Evolutionary conservation across 495 filamentous ascomycete genomes (phyloP).

Genomic region (Penicillium malachiteum): DNA sequence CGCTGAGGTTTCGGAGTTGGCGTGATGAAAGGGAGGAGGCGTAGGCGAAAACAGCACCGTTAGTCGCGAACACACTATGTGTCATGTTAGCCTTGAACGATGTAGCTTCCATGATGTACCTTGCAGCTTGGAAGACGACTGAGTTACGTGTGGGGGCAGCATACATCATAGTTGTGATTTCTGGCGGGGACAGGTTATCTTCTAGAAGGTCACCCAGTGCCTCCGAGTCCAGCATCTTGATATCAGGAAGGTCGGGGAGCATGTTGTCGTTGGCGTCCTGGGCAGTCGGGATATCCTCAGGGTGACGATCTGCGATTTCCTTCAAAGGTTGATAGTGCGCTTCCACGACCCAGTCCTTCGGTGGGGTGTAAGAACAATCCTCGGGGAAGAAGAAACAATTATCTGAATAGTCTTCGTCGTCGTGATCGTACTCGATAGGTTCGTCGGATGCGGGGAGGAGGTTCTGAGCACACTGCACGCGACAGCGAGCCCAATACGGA

Average conservation of each 20-base stretch:
- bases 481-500: conserved; percentile 45
- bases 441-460: conserved; percentile 42
- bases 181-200: conserved; percentile 48
- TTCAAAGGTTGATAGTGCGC: conserved; percentile 11
- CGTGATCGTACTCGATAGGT: conserved; percentile 48
- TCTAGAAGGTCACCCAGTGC: conserved; percentile 46
- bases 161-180: conserved; percentile 50
- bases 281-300: conserved; percentile 1
- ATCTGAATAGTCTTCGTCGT: conserved; percentile 48
- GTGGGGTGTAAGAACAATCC: conserved; percentile 47
- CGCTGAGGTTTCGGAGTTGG: conserved; percentile 46
- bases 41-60: conserved; percentile 49
- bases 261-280: conserved; percentile 32
- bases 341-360: conserved; percentile 30
- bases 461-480: conserved; percentile 40
- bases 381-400: conserved; percentile 51
- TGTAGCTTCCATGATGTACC: background rate
- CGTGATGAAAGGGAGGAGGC: conserved; percentile 43
- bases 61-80: conserved; percentile 42
- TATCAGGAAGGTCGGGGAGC: conserved; percentile 49
- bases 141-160: background rate
- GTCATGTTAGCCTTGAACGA: background rate
- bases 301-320: conserved; percentile 1
- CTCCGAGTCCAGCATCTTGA: conserved; percentile 50
- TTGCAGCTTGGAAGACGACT: background rate